These are phyloP conservation scores for Colletotrichum scovillei DNA, from an alignment of 2,329 filamentous ascomycete genomes.

Conservation along the genomic window DNA sequence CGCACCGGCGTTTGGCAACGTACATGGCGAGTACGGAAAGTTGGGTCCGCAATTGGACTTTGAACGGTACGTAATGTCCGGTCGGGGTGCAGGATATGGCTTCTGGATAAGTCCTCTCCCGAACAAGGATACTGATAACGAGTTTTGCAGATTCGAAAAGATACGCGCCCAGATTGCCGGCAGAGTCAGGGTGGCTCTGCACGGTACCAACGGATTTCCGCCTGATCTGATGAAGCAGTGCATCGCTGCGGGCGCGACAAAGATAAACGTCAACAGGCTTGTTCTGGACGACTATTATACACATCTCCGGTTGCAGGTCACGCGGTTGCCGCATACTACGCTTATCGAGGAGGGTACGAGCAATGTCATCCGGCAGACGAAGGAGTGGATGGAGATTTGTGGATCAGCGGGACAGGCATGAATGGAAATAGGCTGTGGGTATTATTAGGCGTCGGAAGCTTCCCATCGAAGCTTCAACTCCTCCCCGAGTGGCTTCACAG, in stretches of 20 bases:
- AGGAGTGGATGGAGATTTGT: conserved; percentile 26
- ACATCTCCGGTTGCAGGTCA: conserved; percentile 48
- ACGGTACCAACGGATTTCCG: conserved; percentile 61
- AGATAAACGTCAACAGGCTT: conserved; percentile 61
- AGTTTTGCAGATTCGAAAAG: conserved; percentile 3
- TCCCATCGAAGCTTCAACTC: conserved; percentile 22
- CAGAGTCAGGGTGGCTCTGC: conserved; percentile 50
- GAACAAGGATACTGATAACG: neutral
- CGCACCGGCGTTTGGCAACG: conserved; percentile 81
- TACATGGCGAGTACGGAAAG: conserved; percentile 79
- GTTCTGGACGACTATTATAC: conserved; percentile 52
- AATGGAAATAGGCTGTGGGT: neutral
- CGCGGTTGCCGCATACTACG: conserved; percentile 41
- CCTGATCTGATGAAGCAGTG: conserved; percentile 54
- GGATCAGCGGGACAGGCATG: conserved; percentile 14
- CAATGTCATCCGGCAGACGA: conserved; percentile 15
- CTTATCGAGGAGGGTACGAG: conserved; percentile 54
- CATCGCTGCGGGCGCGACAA: conserved; percentile 57
- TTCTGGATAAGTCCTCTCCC: neutral
- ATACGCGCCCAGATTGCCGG: conserved; percentile 14
- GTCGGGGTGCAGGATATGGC: too few relatives aligned
- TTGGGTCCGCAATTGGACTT: conserved; percentile 71
- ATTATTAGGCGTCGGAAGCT: neutral
- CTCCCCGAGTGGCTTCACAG: conserved; percentile 19
- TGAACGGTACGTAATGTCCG: conserved; percentile 44